Evolutionary conservation across 345 rosid genomes (phyloP), one percentile per base, ranked within the genome.

Genomic region (Kandelia obovata): DNA sequence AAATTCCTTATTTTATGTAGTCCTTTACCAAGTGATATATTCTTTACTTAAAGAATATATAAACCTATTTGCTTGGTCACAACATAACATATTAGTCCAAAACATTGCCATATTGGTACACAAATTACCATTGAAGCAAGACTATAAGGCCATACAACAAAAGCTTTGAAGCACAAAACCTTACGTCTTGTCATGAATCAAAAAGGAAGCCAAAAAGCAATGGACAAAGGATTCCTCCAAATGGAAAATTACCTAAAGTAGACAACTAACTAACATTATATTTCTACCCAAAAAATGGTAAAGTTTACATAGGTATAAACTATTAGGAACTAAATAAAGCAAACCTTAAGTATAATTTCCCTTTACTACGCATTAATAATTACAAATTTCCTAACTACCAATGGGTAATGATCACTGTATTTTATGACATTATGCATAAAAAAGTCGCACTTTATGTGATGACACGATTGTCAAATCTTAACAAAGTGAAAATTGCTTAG

Each of bases 121-220:
- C 5, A 34, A 7, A 7, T 4, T 34, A 0, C 7, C 5, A 34
- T 34, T 34, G 9, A 34, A 34, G 21, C 21, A 21, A 21, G 21
- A 21, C 0, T 21, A 21, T 21, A 21, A 21, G 21, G 21, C 21
- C 21, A 21, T 21, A 21, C 21, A 21, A 21, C 21, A 21, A 21
- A 21, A 21, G 21, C 21, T 21, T 21, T 21, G 21, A 21, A 21
- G 21, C 21, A 21, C 21, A 21, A 21, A 21, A 34, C 37, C 1
- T n/a, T 2, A 53, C 1, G 4, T 0, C 1, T 19, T 0, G 2
- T 1, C n/a, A 0, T 0, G n/a, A n/a, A 19, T 19, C 9, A 53
- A n/a, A 4, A 1, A 53, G 9, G 21, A 53, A 53, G 8, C n/a
- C 26, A 3, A 53, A 53, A 53, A n/a, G 7, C 1, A n/a, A 1